A percentile compares a stretch with the other conserved stretches of the same genome.
phyloP scores from a whole-genome alignment of 2,329 filamentous ascomycete genomes.

The Sporothrix pallida region DNA sequence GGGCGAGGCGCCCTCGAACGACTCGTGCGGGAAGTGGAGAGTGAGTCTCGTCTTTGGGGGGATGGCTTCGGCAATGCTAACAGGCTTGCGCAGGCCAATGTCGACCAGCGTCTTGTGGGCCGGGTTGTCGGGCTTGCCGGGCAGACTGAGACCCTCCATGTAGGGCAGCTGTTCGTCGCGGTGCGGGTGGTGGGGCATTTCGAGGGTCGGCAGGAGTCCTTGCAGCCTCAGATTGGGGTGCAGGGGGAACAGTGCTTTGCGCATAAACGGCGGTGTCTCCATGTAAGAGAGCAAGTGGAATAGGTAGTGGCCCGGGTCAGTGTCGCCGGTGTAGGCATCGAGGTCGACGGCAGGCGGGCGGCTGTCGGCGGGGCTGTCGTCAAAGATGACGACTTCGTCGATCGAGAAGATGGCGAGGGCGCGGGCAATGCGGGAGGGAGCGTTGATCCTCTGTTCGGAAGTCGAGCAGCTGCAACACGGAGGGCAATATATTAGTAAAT shows the following conservation, averaged over 20 bases:
- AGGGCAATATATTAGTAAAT: background rate
- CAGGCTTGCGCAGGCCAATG: conserved; percentile 60
- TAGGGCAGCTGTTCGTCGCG: conserved; percentile 79
- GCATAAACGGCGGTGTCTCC: conserved; percentile 83
- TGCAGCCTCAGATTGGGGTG: conserved; percentile 78
- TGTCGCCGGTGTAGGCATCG: conserved; percentile 68
- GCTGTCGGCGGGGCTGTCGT: conserved; percentile 64
- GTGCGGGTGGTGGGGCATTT: conserved; percentile 84
- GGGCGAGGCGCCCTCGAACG: conserved; percentile 58
- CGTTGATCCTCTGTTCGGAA: conserved; percentile 74
- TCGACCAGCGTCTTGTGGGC: conserved; percentile 61
- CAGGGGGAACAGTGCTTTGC: conserved; percentile 74
- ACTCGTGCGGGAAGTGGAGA: conserved; percentile 63
- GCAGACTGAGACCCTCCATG: conserved; percentile 74
- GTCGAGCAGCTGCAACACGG: conserved; percentile 64
- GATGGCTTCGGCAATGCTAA: conserved; percentile 64
- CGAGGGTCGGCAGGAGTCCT: conserved; percentile 75
- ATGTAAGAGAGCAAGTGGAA: conserved; percentile 80
- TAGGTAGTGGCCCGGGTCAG: conserved; percentile 80
- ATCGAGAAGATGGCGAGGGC: conserved; percentile 82
- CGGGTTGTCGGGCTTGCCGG: conserved; percentile 48
- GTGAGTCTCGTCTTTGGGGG: conserved; percentile 76
- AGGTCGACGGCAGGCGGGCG: conserved; percentile 57
- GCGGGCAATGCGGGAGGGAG: conserved; percentile 78
- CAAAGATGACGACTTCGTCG: conserved; percentile 82